Evolutionary conservation across 1,284 basidiomycete species (phyloP), one percentile per base, ranked within the genome.

Genomic region (Sporisorium scitamineum): DNA sequence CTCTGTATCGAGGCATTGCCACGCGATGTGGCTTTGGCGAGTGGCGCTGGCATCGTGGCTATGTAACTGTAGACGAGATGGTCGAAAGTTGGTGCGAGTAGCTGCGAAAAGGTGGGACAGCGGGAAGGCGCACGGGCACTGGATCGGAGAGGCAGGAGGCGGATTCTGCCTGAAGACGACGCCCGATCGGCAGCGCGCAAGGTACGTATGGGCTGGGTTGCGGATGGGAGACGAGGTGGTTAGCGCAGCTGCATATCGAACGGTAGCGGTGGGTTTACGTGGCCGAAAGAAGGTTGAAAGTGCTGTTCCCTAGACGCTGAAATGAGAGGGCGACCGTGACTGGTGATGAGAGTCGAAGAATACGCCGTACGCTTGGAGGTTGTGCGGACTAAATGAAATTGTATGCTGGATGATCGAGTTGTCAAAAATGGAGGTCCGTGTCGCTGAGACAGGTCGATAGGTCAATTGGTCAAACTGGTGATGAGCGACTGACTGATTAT

Each of bases 1-100:
- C 72, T 75, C 16, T 75, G 72, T 37, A 67, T 67, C 51, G 72
- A 75, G 42, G 67, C 67, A 14, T 55, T 56, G 55, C 72, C 72
- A 29, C 72, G 55, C 14, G 67, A 70, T 10, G 63, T 66, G 42
- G 72, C 52, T 50, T 75, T 70, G 24, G 63, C 32, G 22, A 75
- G 72, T 34, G 72, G 60, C 27, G 67, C 67, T 42, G 72, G 72
- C 72, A 75, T 75, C 24, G 54, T 54, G 24, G 61, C 7, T 13
- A 39, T 11, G 50, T 5, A 14, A 39, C 34, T 26, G 41, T 11
- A n/a, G 11, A 34, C 32, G 22, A 20, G 16, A 32, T 20, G 20
- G 39, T 42, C n/a, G 18, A 10, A 13, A 39, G n/a, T 20, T 5
- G 32, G 29, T 34, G 31, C 44, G 16, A 26, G 31, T 3, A 11